Conservation (phyloP, 2,329 filamentous ascomycete species). For the Diaporthe batatas region DNA sequence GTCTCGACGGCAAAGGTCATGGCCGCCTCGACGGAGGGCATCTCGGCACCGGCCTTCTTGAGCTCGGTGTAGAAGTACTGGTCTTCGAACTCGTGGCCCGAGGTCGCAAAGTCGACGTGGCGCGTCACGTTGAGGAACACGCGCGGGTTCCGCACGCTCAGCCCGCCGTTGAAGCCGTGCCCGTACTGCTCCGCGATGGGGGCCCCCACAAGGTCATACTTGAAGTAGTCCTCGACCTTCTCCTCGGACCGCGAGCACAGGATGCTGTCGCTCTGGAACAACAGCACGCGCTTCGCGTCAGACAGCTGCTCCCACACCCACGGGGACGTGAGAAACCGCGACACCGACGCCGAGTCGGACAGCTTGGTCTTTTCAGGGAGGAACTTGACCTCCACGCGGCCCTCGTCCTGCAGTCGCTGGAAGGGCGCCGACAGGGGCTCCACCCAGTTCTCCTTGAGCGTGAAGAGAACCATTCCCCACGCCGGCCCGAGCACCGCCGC, state of each 20-base stretch:
- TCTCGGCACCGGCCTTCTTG: constrained; percentile 44
- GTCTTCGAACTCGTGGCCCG: constrained; percentile 49
- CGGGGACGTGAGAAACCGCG: constrained; percentile 49
- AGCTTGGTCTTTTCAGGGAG: constrained; percentile 51
- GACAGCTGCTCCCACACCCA: constrained; percentile 52
- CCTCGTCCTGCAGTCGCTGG: constrained; percentile 49
- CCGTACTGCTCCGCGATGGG: constrained; percentile 46
- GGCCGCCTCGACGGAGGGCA: constrained; percentile 48
- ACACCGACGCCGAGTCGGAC: constrained; percentile 50
- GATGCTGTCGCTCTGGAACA: constrained; percentile 53
- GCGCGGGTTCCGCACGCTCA: constrained; percentile 50
- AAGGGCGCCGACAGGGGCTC: constrained; percentile 50
- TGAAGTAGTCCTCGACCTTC: constrained; percentile 50
- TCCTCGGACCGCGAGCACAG: constrained; percentile 48
- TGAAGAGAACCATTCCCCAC: constrained; percentile 59
- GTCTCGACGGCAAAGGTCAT: constrained; percentile 50
- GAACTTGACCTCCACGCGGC: constrained; percentile 52
- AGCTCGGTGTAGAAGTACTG: constrained; percentile 51
- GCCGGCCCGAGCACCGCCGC: constrained; percentile 51
- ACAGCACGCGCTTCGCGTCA: constrained; percentile 48
- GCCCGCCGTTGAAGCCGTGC: constrained; percentile 50
- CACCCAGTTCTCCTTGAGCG: constrained; percentile 47
- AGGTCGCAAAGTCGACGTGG: constrained; percentile 42
- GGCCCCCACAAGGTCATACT: constrained; percentile 51
- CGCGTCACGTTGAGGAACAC: constrained; percentile 45